Evolutionary conservation across 2,329 filamentous ascomycete genomes (phyloP).

Genomic region (Ophiostoma novo-ulmi): DNA sequence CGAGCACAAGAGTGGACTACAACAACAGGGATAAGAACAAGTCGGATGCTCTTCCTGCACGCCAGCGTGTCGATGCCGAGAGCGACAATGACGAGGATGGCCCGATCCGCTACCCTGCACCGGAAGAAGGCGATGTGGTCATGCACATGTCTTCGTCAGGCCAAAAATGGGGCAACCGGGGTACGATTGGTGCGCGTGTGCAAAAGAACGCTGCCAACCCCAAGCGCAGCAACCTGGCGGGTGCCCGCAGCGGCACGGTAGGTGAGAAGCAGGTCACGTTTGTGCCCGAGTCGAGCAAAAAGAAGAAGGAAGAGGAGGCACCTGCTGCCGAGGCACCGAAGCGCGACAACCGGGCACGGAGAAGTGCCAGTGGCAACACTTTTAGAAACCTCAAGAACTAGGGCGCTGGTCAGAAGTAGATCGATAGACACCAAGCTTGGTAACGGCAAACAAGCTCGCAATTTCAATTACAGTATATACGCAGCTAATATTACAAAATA

Average conservation of each 20-base stretch:
- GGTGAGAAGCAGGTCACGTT: conserved; percentile 69
- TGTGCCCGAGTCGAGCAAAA: conserved; percentile 55
- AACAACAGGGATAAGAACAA: conserved; percentile 34
- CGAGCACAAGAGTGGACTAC: conserved; percentile 61
- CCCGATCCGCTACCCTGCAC: conserved; percentile 35
- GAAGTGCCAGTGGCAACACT: conserved; percentile 71
- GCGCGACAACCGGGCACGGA: conserved; percentile 42
- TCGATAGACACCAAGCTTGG: conserved; percentile 13
- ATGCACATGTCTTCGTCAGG: conserved; percentile 67
- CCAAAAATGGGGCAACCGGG: conserved; percentile 54
- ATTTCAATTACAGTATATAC: conserved; percentile 2
- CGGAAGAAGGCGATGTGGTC: conserved; percentile 34
- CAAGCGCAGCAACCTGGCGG: conserved; percentile 28
- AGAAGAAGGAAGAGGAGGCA: conserved; percentile 37
- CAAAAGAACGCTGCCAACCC: conserved; percentile 39
- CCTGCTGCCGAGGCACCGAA: conserved; percentile 32
- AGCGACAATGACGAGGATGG: conserved; percentile 31
- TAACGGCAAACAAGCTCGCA: conserved; percentile 12
- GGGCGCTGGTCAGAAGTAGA: background rate
- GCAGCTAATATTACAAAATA: background rate
- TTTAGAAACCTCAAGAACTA: conserved; percentile 55
- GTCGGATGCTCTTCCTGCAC: conserved; percentile 43
- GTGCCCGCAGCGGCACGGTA: conserved; percentile 40
- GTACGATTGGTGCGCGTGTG: conserved; percentile 51
- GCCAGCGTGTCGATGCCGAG: conserved; percentile 34